phyloP scores from a whole-genome alignment of 306 rosid species.

The Lupinus albus region DNA sequence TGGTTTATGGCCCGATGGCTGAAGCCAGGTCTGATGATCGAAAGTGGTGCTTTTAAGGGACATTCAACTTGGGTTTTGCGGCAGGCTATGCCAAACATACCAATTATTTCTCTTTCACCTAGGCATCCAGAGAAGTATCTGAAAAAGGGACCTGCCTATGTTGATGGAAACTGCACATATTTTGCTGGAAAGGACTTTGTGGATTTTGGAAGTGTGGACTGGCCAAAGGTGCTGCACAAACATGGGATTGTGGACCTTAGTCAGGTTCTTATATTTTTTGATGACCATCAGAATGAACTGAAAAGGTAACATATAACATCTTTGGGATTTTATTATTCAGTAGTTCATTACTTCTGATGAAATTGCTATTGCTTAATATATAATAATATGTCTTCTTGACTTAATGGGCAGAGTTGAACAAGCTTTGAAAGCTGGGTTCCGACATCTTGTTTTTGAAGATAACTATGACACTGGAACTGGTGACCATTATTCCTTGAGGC shows the following conservation, averaged over 20 bases:
- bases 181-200: slow-evolving; percentile 92
- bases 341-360: slow-evolving; percentile 20
- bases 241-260: slow-evolving; percentile 68
- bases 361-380: slow-evolving; percentile 39
- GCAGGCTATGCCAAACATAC: slow-evolving; percentile 87
- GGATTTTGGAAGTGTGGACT: slow-evolving; percentile 89
- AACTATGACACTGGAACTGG: slow-evolving; percentile 99
- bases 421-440: slow-evolving; percentile 89
- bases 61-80: slow-evolving; percentile 98
- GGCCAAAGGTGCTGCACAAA: slow-evolving; percentile 71
- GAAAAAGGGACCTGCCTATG: slow-evolving; percentile 94
- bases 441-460: slow-evolving; percentile 94
- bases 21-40: slow-evolving; percentile 91
- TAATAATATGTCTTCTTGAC: too few species aligned
- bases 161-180: slow-evolving; percentile 91
- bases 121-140: slow-evolving; percentile 97
- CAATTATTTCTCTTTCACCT: slow-evolving; percentile 81
- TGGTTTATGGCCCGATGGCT: slow-evolving; percentile 94
- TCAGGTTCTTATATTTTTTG: slow-evolving; percentile 82
- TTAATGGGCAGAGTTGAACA: slow-evolving; percentile 61
- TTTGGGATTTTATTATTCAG: slow-evolving; percentile 30
- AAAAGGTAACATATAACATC: slow-evolving; percentile 71
- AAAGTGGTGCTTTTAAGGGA: slow-evolving; percentile 99
- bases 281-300: slow-evolving; percentile 95
- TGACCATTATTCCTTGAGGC: slow-evolving; percentile 95